Conservation (phyloP, 1,284 basidiomycete genomes). For the Austroboletus niveus region DNA sequence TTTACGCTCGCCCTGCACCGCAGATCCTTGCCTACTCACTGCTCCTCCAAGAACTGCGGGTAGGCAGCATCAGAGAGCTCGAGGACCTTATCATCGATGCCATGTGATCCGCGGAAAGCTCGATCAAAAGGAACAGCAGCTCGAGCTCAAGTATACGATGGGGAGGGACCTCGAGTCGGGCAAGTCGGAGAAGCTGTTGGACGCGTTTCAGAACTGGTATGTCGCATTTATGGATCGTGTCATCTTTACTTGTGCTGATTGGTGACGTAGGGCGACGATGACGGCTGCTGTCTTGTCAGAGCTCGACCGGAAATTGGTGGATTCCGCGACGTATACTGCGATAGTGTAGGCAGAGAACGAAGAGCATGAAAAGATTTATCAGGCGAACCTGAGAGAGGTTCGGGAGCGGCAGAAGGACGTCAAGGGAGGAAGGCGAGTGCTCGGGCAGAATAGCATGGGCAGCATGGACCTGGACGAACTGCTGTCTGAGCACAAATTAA, state of each 20-base stretch:
- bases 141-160: constrained; percentile 89
- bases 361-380: constrained; percentile 36
- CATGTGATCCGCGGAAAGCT: constrained; percentile 88
- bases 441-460: constrained; percentile 30
- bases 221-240: constrained; percentile 24
- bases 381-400: constrained; percentile 39
- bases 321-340: constrained; percentile 29
- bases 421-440: constrained; percentile 37
- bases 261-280: constrained; percentile 60
- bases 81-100: constrained; percentile 96
- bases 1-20: not conserved
- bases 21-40: constrained; percentile 75
- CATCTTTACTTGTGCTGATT: constrained; percentile 1
- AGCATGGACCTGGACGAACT: constrained; percentile 53
- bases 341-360: constrained; percentile 31
- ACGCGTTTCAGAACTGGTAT: constrained; percentile 71
- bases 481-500: constrained; percentile 30
- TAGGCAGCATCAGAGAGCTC: constrained; percentile 77
- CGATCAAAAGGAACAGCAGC: constrained; percentile 82
- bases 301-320: constrained; percentile 46
- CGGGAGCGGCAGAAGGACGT: constrained; percentile 48
- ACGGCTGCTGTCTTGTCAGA: constrained; percentile 59
- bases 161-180: constrained; percentile 82
- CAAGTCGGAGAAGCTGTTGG: constrained; percentile 59
- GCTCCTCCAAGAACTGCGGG: constrained; percentile 65